A percentile compares a stretch with the other conserved stretches of the same genome.
Conservation (phyloP, 169 alveolate genomes). For the Cryptosporidium meleagridis region DNA sequence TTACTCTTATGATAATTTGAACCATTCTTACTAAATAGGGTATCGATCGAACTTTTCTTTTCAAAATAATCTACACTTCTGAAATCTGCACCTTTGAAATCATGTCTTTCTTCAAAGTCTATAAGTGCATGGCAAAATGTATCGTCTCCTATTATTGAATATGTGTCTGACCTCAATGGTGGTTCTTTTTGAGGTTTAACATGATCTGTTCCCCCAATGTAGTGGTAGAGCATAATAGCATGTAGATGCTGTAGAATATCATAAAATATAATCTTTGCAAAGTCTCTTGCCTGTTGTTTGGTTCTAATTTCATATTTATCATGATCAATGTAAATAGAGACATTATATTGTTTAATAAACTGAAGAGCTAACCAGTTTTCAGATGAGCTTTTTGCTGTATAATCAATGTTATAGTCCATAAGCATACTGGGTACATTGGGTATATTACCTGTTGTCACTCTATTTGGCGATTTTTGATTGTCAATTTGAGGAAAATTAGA, state of each 20-base stretch:
- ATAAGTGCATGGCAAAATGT: constrained; percentile 70
- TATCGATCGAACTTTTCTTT: not conserved
- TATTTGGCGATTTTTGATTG: constrained; percentile 1
- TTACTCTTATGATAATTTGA: not conserved
- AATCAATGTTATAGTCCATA: constrained; percentile 51
- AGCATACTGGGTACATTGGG: constrained; percentile 65
- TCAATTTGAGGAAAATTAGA: not conserved
- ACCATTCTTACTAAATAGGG: not conserved
- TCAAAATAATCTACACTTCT: not conserved
- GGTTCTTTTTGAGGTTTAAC: constrained; percentile 19
- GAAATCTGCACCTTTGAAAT: constrained; percentile 6
- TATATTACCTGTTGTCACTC: constrained; percentile 48
- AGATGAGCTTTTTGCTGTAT: constrained; percentile 70
- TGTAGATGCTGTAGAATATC: constrained; percentile 60
- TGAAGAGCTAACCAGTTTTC: constrained; percentile 72
- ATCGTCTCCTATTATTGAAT: constrained; percentile 70
- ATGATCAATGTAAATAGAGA: constrained; percentile 53
- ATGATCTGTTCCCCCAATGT: constrained; percentile 69
- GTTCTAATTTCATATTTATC: constrained; percentile 57
- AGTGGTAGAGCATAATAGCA: constrained; percentile 71
- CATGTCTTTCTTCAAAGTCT: constrained; percentile 68
- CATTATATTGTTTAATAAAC: constrained; percentile 65
- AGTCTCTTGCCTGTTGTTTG: constrained; percentile 73
- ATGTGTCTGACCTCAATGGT: constrained; percentile 54
- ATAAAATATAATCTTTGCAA: constrained; percentile 41